Evolutionary conservation across 371 early-diverging fungal genomes (phyloP), one percentile per base, ranked within the genome.

Genomic region (Mucor plumbeus): DNA sequence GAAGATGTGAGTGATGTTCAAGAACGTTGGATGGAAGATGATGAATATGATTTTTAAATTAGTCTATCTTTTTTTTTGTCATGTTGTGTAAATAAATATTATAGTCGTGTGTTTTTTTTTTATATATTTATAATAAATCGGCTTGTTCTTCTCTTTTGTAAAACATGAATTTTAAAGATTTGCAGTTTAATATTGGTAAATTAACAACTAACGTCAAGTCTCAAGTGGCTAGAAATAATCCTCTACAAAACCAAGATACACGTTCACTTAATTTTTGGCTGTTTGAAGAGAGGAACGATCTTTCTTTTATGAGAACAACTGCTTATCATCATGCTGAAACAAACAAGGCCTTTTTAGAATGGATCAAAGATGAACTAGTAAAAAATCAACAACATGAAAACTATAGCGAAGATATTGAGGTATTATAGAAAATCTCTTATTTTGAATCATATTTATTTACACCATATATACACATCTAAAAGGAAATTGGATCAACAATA

Each of bases 1-100:
- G 75, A 82, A 47, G 83, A 84, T 55, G 82, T 90, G 8, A 78
- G 82, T 48, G 90, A 90, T 64, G 84, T 89, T 1, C 90, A 90
- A 65, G 90, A 88, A 60, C 69, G 81, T 44, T 90, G 87, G 82
- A 73, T 89, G 53, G 83, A 83, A 7, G 36, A 68, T 21, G 69
- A 68, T 35, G 39, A 56, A 19, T 7, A 57, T 11, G 36, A 62
- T 50, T 50, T 39, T 63, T 36, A 41, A 54, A n/a, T 15, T 41
- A 33, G 31, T 33, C 8, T 63, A 39, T 19, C 3, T 31, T 33
- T 59, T 5, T 43, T n/a, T 59, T 5, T n/a, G 59, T 21, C 26
- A 13, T 35, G 56, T 15, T 58, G 59, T 39, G 59, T 39, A n/a
- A 40, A 40, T 59, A 59, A 59, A 59, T 43, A 43, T 26, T 26